Percentiles rank a stretch among this genome's conserved stretches.
Conservation (phyloP, 2,329 filamentous ascomycete species). For the Fusarium odoratissimum region DNA sequence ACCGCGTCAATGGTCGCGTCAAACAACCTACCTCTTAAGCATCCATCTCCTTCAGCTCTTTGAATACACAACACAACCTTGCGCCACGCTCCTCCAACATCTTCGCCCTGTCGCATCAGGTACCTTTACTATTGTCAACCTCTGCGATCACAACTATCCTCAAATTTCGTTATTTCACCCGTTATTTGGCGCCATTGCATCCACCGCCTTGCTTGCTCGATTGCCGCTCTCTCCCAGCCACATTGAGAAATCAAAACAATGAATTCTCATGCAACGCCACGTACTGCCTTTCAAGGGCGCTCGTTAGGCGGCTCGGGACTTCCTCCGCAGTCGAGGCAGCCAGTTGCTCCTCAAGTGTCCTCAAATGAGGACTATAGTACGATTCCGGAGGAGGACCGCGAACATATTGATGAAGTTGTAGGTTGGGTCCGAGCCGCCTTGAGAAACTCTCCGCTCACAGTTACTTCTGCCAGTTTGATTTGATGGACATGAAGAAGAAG, state of each 20-base stretch:
- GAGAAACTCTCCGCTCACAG: slow-evolving; percentile 31
- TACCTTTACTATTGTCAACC: slow-evolving; percentile 12
- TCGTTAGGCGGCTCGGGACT: slow-evolving; percentile 49
- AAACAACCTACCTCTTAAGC: slow-evolving; percentile 37
- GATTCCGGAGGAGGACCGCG: slow-evolving; percentile 87
- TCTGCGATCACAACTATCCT: slow-evolving; percentile 29
- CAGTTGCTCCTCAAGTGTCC: slow-evolving; percentile 50
- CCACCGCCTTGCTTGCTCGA: slow-evolving; percentile 21
- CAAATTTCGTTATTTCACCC: slow-evolving; percentile 9
- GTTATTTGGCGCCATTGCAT: slow-evolving; percentile 1
- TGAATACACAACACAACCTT: slow-evolving; percentile 29
- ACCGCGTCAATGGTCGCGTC: slow-evolving; percentile 28
- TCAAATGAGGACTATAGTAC: slow-evolving; percentile 54
- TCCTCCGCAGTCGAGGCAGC: slow-evolving; percentile 49
- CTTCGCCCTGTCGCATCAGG: slow-evolving; percentile 5
- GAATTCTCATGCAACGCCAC: slow-evolving; percentile 54
- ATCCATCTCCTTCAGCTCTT: slow-evolving; percentile 22
- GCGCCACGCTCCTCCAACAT: slow-evolving; percentile 35
- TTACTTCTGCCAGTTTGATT: slow-evolving; percentile 73
- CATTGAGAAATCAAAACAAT: slow-evolving; percentile 41
- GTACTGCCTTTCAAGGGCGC: slow-evolving; percentile 50
- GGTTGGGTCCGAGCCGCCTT: slow-evolving; percentile 49
- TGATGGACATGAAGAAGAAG: slow-evolving; percentile 98
- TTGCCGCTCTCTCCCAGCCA: slow-evolving; percentile 24
- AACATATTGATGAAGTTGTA: slow-evolving; percentile 95